Evolutionary conservation across 75 land plant genomes (phyloP), one percentile per base, ranked within the genome.

Genomic region (Cryptomeria japonica): DNA sequence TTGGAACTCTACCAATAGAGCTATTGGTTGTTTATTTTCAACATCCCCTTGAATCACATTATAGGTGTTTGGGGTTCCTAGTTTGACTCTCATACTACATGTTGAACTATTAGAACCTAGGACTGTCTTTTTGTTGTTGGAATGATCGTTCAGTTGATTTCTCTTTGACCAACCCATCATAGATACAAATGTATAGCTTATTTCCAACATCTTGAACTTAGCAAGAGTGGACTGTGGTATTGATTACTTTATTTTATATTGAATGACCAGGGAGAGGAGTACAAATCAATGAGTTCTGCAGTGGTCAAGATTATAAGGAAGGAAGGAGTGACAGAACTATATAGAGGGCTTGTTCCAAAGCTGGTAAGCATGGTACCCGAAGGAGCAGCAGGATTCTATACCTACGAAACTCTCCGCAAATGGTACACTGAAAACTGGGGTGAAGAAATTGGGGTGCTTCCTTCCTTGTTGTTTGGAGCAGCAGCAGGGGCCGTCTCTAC

Each of bases 361-460:
- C 80, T 91, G 8, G 36, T 90, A 7, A 80, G 86, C 38, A 90
- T 90, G 85, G 87, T 91, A 7, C 92, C 91, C 10, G 76, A 61
- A 39, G 91, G 92, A 56, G 92, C 91, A 38, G 89, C 89, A 22
- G 76, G 91, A 53, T 91, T 91, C 89, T 90, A 85, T 85, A 87
- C 92, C 4, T 91, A 89, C 31, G 92, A 91, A 68, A 36, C 87
- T 61, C 80, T 91, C 46, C 90, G 49, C 75, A 87, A 13, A 55
- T 55, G 56, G 86, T 82, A 25, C 44, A 84, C 68, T 15, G 49
- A 49, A 32, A 68, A 80, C 28, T 38, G 46, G 82, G 82, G 42
- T 41, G 64, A 84, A 14, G 64, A 84, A 14, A 84, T 89, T 9
- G 89, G 88, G 58, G 72, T 25, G 11, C 76, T 87, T 80, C 89